Percentiles rank a stretch among this genome's conserved stretches.
Conservation (phyloP, 768 basidiomycete genomes). For the Serendipita sp. region DNA sequence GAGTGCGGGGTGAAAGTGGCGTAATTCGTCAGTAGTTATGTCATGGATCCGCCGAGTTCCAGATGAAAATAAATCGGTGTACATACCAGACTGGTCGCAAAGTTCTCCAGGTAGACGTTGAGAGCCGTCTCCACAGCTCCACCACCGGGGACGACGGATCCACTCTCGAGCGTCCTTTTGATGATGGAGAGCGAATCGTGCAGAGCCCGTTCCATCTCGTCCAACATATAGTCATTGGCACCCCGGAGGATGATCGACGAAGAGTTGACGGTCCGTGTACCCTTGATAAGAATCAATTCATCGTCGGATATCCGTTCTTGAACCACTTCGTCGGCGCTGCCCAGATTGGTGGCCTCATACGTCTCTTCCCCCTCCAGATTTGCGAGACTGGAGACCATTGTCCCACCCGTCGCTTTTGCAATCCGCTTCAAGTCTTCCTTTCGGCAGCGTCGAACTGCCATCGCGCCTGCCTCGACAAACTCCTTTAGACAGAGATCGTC, state of each 20-base stretch:
- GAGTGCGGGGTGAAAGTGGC: too few relatives aligned
- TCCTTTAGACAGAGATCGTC: conserved; percentile 97
- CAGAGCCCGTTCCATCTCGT: conserved; percentile 96
- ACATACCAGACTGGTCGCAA: conserved; percentile 88
- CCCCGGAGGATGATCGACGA: conserved; percentile 86
- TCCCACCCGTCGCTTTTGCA: conserved; percentile 92
- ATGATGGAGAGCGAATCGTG: conserved; percentile 91
- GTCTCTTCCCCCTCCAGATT: conserved; percentile 98
- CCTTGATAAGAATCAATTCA: conserved; percentile 92
- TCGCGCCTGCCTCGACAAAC: conserved; percentile 96
- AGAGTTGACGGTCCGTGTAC: conserved; percentile 90
- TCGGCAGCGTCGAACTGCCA: conserved; percentile 93
- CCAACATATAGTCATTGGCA: conserved; percentile 97
- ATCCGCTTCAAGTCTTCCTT: conserved; percentile 96
- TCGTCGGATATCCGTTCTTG: conserved; percentile 98
- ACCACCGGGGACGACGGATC: conserved; percentile 88
- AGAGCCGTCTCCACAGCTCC: conserved; percentile 94
- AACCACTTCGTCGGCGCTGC: conserved; percentile 87
- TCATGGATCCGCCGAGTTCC: neutral
- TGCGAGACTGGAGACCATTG: conserved; percentile 78
- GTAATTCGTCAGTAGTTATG: neutral
- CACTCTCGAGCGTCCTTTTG: conserved; percentile 94
- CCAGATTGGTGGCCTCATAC: conserved; percentile 80
- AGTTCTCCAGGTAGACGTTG: conserved; percentile 96
- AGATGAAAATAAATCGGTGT: neutral